Evolutionary conservation across 192 early-diverging fungal species (phyloP).

Genomic region (Coemansia nantahalensis): DNA sequence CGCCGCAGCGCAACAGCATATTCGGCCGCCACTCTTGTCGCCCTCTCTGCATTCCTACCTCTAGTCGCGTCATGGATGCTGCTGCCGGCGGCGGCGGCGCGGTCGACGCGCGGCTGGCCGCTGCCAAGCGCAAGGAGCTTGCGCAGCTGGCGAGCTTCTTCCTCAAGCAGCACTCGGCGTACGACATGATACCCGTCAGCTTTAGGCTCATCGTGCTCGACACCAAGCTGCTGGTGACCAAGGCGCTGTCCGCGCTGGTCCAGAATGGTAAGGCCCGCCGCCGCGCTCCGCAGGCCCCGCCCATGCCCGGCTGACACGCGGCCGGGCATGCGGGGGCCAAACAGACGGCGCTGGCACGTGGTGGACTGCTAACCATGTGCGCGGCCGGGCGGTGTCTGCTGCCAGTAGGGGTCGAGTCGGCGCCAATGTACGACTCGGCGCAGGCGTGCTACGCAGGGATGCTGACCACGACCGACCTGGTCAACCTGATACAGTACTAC

Average conservation of each 20-base stretch:
- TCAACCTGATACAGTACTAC: slow-evolving; percentile 91
- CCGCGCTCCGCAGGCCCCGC: too few species aligned
- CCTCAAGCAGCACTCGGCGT: slow-evolving; percentile 81
- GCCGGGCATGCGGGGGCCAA: too few species aligned
- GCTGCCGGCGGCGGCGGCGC: slow-evolving; percentile 13
- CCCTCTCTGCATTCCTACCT: too few species aligned
- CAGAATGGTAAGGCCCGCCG: slow-evolving; percentile 75
- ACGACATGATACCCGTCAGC: slow-evolving; percentile 88
- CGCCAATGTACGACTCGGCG: slow-evolving; percentile 84
- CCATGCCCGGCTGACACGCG: too few species aligned
- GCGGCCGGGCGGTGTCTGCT: background rate
- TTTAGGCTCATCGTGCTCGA: slow-evolving; percentile 92
- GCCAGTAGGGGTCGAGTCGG: slow-evolving; percentile 80
- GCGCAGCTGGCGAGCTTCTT: slow-evolving; percentile 56
- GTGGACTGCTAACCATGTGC: background rate
- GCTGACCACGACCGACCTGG: slow-evolving; percentile 95
- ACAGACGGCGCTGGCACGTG: too few species aligned
- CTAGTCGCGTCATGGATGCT: slow-evolving; percentile 43
- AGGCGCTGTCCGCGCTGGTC: slow-evolving; percentile 86
- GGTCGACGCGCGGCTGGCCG: slow-evolving; percentile 13
- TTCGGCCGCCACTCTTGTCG: too few species aligned
- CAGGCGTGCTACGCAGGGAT: slow-evolving; percentile 86
- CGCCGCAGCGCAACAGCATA: too few species aligned
- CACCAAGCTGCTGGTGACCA: slow-evolving; percentile 84
- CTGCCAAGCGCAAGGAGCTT: slow-evolving; percentile 44